Base-by-base conservation (phyloP, 2,329 filamentous ascomycete genomes). In the Capronia epimyces region DNA sequence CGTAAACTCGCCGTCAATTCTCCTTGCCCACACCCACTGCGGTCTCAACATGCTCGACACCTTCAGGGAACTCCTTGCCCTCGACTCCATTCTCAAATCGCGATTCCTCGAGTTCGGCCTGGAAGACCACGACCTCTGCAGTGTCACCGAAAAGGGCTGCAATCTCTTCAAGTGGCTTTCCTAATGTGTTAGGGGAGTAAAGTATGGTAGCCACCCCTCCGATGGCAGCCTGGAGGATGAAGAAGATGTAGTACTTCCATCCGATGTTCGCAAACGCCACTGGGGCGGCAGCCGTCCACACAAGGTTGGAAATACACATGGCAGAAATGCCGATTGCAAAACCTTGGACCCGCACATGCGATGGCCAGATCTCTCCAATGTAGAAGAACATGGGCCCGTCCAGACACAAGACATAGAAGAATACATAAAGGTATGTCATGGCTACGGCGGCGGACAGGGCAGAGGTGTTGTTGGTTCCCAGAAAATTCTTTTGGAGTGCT, bases 361-460 rank as follows among this genome's bases (percentile, higher is more conserved):
- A 36, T n/a, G 32, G 32, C 32, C 32, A 36, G 13, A 36, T 15
- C 16, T 36, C 32, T 5, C 32, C 32, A 15, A 36, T 36, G n/a
- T 36, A 36, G 32, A 36, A 36, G 32, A 15, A 36, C 16, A 18
- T 36, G 6, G 32, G 32, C 5, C 32, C 32, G n/a, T 36, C 32
- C 6, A 36, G 16, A 18, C 13, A 36, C 5, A 36, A 13, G 32
- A 18, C 13, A 18, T 36, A 36, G 32, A n/a, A 36, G n/a, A 36
- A n/a, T 6, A 36, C 32, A 18, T 36, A 36, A 36, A 36, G 42
- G 22, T 27, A 44, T 10, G 24, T 31, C 20, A 44, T 31, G 3
- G 57, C 42, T 9, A 54, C 50, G 4, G 24, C 47, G 10, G 31
- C 47, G 9, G 41, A 37, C 16, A 51, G 47, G 6, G 27, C 54